Evolutionary conservation across 176 grass and related monocot genomes (phyloP), one percentile per base, ranked within the genome.

Genomic region (Juncus effusus): DNA sequence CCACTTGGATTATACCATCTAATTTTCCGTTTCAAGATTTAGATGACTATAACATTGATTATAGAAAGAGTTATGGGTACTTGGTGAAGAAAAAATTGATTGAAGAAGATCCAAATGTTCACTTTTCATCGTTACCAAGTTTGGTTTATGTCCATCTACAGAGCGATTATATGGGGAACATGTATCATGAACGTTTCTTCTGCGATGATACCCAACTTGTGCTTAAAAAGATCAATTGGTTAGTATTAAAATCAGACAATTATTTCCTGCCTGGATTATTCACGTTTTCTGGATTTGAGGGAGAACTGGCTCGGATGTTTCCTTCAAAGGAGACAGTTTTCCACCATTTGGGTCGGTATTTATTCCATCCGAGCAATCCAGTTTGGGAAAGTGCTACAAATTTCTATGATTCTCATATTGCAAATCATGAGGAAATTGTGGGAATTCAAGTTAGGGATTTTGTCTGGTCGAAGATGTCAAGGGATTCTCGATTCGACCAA

Each of bases 401-500:
- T 15, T 84, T 72, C 51, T 55, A 91, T 63, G 2, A 56, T 10
- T 67, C 74, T 38, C 78, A 84, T 54, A 39, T 87, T 9, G 74
- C 77, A 2, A 76, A 68, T 1, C 75, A 79, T 6, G 36, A 65
- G 0, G n/a, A 75, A 42, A 56, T 7, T n/a, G 73, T 84, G n/a
- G 83, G 83, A 3, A 16, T 91, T 11, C 84, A 87, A 76, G 35
- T 91, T 44, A 77, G 88, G 65, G 73, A 73, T 57, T 84, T 84
- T 57, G 3, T 3, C 3, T 70, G 11, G 6, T 61, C 38, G 0
- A 47, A 70, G 6, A 70, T 80, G 53, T 51, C 82, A 3, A 40
- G 69, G 37, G 52, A 79, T n/a, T 59, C 73, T 2, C 65, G 81
- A 59, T 66, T 83, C 50, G 51, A 82, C 10, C 83, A 86, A 67